phyloP scores from a whole-genome alignment of 2,329 filamentous ascomycete genomes.

The Fusarium sp. region DNA sequence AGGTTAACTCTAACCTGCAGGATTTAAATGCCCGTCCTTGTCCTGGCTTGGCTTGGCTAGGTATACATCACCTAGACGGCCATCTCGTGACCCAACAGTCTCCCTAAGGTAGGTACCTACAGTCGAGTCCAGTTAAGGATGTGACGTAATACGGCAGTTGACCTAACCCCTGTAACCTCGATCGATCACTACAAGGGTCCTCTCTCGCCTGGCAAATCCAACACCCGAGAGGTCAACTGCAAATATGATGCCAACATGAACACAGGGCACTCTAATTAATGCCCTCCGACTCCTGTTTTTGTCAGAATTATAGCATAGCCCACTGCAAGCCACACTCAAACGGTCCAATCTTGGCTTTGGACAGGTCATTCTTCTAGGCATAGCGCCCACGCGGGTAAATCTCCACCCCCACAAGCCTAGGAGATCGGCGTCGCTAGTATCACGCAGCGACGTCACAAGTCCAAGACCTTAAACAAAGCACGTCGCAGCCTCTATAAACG shows the following conservation, averaged over 20 bases:
- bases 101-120: too few relatives aligned
- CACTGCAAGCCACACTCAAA: slow-evolving; percentile 6
- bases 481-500: slow-evolving; percentile 7
- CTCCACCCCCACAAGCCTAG: slow-evolving; percentile 26
- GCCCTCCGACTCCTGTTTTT: background rate
- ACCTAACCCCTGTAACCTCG: background rate
- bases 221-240: background rate
- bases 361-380: slow-evolving; percentile 8
- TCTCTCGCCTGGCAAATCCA: background rate
- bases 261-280: background rate
- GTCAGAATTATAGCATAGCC: slow-evolving; percentile 4
- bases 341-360: background rate
- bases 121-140: background rate
- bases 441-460: slow-evolving; percentile 40
- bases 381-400: slow-evolving; percentile 23
- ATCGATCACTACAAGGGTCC: background rate
- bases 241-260: slow-evolving; percentile 9
- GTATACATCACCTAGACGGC: too few relatives aligned
- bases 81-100: background rate
- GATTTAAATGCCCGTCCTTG: background rate
- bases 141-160: slow-evolving; percentile 10
- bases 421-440: slow-evolving; percentile 33
- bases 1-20: background rate
- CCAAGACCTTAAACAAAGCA: slow-evolving; percentile 19
- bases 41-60: too few relatives aligned